Evolutionary conservation across 176 grass and related monocot species (phyloP).

Genomic region (Saccharum officinarum): DNA sequence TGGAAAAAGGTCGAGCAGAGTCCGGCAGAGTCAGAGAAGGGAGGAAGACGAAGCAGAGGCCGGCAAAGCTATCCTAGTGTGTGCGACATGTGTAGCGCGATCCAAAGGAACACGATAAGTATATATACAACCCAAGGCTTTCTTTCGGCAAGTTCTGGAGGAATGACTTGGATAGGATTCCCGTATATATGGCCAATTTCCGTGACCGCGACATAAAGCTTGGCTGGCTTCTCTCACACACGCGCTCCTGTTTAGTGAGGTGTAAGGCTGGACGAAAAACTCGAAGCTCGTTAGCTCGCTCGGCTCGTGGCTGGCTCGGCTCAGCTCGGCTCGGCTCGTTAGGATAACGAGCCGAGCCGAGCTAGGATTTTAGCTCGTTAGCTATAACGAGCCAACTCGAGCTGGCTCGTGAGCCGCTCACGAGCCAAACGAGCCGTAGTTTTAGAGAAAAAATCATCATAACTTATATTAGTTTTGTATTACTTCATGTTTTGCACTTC

Average conservation of each 20-base stretch:
- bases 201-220: slow-evolving; percentile 35
- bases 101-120: slow-evolving; percentile 35
- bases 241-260: not conserved
- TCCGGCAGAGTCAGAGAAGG: slow-evolving; percentile 1
- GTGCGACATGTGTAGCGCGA: slow-evolving; percentile 25
- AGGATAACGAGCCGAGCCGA: no score
- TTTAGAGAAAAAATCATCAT: no score
- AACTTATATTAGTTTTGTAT: no score
- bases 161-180: slow-evolving; percentile 37
- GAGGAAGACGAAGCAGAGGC: slow-evolving; percentile 18
- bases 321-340: no score
- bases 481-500: no score
- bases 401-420: no score
- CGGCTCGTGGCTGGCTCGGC: no score
- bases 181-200: slow-evolving; percentile 29
- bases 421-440: no score
- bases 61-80: slow-evolving; percentile 15
- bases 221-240: not conserved
- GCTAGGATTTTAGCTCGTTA: no score
- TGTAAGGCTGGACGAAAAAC: no score
- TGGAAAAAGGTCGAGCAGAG: slow-evolving; percentile 37
- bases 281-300: no score
- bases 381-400: no score
- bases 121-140: slow-evolving; percentile 39
- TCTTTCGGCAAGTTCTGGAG: slow-evolving; percentile 37